A percentile compares a stretch with the other conserved stretches of the same genome.
phyloP scores from a whole-genome alignment of 257 asterid species.

The Nicotiana knightiana region DNA sequence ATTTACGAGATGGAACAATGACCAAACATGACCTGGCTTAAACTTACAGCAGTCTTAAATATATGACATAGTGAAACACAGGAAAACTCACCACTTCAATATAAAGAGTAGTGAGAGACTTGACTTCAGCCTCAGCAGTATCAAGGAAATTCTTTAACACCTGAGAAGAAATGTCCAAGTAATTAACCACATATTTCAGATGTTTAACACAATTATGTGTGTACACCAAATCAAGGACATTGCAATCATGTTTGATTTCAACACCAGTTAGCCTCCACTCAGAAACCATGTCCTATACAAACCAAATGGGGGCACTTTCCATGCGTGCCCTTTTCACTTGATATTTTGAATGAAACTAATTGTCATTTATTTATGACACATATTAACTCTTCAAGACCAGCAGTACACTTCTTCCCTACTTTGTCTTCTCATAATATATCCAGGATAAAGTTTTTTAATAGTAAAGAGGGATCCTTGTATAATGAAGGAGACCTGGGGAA shows the following conservation, averaged over 20 bases:
- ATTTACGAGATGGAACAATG: neutral
- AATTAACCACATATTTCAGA: conserved; percentile 11
- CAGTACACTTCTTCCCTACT: neutral
- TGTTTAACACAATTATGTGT: neutral
- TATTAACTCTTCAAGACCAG: neutral
- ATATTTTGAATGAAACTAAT: neutral
- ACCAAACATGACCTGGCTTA: neutral
- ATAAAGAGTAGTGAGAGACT: conserved; percentile 82
- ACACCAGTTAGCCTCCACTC: neutral
- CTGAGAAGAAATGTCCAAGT: conserved; percentile 34
- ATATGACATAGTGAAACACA: neutral
- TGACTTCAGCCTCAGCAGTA: conserved; percentile 92
- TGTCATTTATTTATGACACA: neutral
- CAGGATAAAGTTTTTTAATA: neutral
- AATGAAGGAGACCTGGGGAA: neutral
- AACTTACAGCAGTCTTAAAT: neutral
- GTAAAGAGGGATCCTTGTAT: neutral
- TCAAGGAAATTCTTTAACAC: conserved; percentile 79
- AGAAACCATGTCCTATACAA: neutral
- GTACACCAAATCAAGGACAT: neutral
- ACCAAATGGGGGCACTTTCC: neutral
- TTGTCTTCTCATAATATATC: neutral
- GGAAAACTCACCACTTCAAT: conserved; percentile 79
- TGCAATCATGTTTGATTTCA: neutral
- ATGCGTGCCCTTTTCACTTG: neutral